Base-by-base conservation (phyloP, 2,329 filamentous ascomycete species). In the Aspergillus eucalypticola region DNA sequence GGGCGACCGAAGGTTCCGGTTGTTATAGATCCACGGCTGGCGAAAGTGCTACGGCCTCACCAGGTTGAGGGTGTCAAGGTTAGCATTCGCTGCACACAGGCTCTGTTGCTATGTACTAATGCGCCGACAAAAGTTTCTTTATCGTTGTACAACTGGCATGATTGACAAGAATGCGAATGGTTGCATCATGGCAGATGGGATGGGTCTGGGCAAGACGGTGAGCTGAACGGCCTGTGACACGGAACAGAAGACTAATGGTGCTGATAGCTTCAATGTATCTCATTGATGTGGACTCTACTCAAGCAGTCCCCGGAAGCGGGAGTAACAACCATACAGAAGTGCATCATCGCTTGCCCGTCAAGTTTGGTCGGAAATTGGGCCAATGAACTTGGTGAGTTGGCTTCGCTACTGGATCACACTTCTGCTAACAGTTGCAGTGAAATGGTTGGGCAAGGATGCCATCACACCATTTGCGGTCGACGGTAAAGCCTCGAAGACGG, bases 151-250 rank as follows among this genome's bases (percentile, higher is more conserved):
- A 5, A 98, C 94, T 1, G 95, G 95, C n/a, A 84, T 98, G 83
- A 90, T 98, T 58, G 95, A 98, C 69, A 85, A 90, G 39, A 94
- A 94, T 69, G 95, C 95, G 52, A 91, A 97, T 75, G 95, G 95
- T 2, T 99, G 95, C 77, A 99, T 99, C 74, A 99, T 99, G 95
- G 95, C 95, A 56, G 95, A 99, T 74, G 95, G 97, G 74, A 99
- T 99, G 95, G 95, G 95, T 68, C 81, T 99, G 29, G 95, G 95
- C 59, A 99, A 99, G 79, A 99, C 95, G 17, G 79, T 82, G 76
- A 58, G 72, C 51, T 49, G 15, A 21, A 15, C 27, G 11, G 4
- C 39, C 23, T 35, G 17, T 15, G n/a, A 53, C 39, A 27, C 13
- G 13, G 39, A 13, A 13, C 39, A 60, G 57, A 32, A 35, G 59